phyloP scores from a whole-genome alignment of 1,284 basidiomycete species.

The Lentinus polychrous region DNA sequence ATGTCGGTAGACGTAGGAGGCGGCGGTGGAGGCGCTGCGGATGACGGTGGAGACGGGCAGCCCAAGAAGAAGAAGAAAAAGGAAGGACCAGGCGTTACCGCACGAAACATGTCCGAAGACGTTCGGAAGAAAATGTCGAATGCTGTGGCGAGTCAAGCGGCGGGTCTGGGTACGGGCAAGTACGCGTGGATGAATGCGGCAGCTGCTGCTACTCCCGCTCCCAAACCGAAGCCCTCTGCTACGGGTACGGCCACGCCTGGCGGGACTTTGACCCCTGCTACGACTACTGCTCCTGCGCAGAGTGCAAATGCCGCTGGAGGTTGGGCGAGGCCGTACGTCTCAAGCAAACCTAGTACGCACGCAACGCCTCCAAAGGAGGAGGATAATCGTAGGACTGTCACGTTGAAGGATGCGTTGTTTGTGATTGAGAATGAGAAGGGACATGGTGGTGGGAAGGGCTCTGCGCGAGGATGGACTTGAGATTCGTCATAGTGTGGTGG shows the following conservation, averaged over 20 bases:
- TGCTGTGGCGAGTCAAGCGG: slow-evolving; percentile 79
- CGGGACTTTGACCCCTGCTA: slow-evolving; percentile 19
- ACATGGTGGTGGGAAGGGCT: slow-evolving; percentile 70
- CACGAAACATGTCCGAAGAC: slow-evolving; percentile 83
- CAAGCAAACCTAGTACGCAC: slow-evolving; percentile 35
- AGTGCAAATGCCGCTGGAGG: slow-evolving; percentile 28
- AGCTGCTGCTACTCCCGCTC: slow-evolving; percentile 31
- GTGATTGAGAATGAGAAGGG: slow-evolving; percentile 71
- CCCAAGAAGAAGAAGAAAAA: slow-evolving; percentile 80
- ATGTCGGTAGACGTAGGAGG: slow-evolving; percentile 18
- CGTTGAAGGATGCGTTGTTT: slow-evolving; percentile 73
- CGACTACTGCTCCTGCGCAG: slow-evolving; percentile 27
- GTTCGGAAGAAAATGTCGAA: slow-evolving; percentile 86
- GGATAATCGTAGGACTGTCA: slow-evolving; percentile 47
- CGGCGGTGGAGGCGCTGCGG: slow-evolving; percentile 8
- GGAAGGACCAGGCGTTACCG: slow-evolving; percentile 76
- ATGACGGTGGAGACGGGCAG: slow-evolving; percentile 41
- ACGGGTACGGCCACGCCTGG: slow-evolving; percentile 16
- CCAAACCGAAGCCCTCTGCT: slow-evolving; percentile 38
- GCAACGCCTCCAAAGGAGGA: slow-evolving; percentile 43
- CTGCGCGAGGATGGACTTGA: slow-evolving; percentile 63
- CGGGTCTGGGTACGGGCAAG: slow-evolving; percentile 66
- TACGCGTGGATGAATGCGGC: slow-evolving; percentile 83
- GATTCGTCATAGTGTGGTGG: background rate
- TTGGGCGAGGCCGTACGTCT: slow-evolving; percentile 68